phyloP scores from a whole-genome alignment of 176 grass and related monocot genomes.

The Elaeis guineensis region DNA sequence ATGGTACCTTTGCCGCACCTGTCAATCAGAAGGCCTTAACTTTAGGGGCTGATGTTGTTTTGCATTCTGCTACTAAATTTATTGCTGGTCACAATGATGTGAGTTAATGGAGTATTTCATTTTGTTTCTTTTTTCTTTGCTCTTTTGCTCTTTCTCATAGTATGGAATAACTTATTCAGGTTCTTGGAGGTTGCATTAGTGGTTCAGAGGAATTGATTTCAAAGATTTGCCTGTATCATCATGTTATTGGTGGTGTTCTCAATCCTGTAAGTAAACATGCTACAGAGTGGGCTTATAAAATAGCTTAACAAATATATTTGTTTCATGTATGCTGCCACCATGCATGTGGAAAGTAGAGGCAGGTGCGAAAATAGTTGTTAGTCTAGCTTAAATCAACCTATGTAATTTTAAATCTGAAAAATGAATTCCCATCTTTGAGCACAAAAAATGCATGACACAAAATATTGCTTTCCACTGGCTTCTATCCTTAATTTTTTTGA shows the following conservation, averaged over 20 bases:
- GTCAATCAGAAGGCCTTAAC: conserved; percentile 97
- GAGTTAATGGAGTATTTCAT: conserved; percentile 23
- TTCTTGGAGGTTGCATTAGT: conserved; percentile 72
- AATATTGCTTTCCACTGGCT: too few species aligned
- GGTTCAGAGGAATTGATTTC: conserved; percentile 42
- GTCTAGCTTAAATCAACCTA: too few species aligned
- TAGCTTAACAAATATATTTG: too few species aligned
- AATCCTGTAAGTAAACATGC: conserved; percentile 53
- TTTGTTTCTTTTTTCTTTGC: neutral
- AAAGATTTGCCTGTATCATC: conserved; percentile 48
- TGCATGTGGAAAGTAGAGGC: too few species aligned
- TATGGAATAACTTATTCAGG: conserved; percentile 18
- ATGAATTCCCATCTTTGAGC: too few species aligned
- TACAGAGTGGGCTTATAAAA: too few species aligned
- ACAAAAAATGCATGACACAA: too few species aligned
- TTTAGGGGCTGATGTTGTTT: conserved; percentile 87
- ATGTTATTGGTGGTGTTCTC: conserved; percentile 66
- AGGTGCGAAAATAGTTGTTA: too few species aligned
- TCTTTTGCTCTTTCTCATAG: too few species aligned
- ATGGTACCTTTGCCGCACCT: conserved; percentile 94
- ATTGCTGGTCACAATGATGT: conserved; percentile 98
- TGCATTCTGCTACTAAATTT: conserved; percentile 98
- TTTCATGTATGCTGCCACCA: too few species aligned
- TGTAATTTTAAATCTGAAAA: too few species aligned
- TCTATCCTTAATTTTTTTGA: too few species aligned